Base-by-base conservation (phyloP, 192 early-diverging fungal species). In the Phycomyces nitens region DNA sequence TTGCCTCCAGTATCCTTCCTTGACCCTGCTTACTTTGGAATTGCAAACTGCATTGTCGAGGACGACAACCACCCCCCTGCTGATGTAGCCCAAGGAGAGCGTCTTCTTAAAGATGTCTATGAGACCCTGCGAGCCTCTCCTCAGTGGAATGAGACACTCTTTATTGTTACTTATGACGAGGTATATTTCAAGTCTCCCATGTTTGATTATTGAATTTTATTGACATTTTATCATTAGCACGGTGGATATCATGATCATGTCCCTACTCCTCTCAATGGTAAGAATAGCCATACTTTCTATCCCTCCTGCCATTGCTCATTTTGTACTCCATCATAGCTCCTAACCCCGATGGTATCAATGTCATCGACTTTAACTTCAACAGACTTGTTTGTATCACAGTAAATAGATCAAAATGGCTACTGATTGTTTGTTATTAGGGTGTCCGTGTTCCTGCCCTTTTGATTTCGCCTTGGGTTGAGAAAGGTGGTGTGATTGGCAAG, bases 151-250 rank as follows among this genome's bases (percentile, higher is more conserved):
- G 9, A 69, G 8, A 78, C 79, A 0, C 58, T 76, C 15, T 64
- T 80, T 23, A 56, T 83, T 16, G 62, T 83, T 26, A 83, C 78
- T 47, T 80, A 62, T 60, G 81, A 83, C 54, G 81, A 83, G 18
- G 22, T 39, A 56, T 6, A 38, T 24, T 5, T 34, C n/a, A n/a
- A n/a, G n/a, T n/a, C n/a, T n/a, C n/a, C n/a, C n/a, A n/a, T n/a
- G n/a, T n/a, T n/a, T n/a, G n/a, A n/a, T n/a, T n/a, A n/a, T n/a
- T n/a, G n/a, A n/a, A n/a, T n/a, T 34, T 34, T 34, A 34, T 18
- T 34, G 24, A 20, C 43, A 29, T n/a, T 12, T 0, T 22, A 6
- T 14, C n/a, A 4, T 56, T 56, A 38, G 18, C 21, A 44, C 34
- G 58, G 41, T 49, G 62, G 68, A 15, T 70, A 63, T 53, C 77